A percentile compares a stretch with the other conserved stretches of the same genome.
phyloP scores from a whole-genome alignment of 192 early-diverging fungal genomes.

The Geosiphon pyriformis region DNA sequence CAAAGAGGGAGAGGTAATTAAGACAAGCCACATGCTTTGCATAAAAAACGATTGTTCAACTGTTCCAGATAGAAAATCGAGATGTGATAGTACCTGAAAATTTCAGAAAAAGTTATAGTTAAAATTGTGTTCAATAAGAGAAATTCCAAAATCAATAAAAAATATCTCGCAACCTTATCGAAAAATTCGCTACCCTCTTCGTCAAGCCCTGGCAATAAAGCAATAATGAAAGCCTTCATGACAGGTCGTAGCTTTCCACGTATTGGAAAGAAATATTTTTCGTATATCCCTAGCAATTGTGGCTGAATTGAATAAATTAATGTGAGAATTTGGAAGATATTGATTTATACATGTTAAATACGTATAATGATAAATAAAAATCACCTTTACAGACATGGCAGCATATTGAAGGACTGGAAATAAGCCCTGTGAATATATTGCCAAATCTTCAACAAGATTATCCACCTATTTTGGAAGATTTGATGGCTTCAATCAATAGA shows the following conservation, averaged over 20 bases:
- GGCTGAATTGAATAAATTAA: conserved; percentile 42
- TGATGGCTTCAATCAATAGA: conserved; percentile 15
- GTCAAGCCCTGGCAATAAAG: conserved; percentile 78
- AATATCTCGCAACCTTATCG: too few species aligned
- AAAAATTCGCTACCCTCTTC: conserved; percentile 86
- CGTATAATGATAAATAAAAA: background rate
- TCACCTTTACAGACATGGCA: conserved; percentile 72
- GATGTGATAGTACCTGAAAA: conserved; percentile 42
- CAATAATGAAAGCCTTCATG: conserved; percentile 74
- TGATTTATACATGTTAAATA: background rate
- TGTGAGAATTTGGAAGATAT: too few species aligned
- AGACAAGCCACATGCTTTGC: conserved; percentile 74
- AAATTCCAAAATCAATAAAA: background rate
- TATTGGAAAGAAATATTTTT: conserved; percentile 71
- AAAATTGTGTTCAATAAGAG: background rate
- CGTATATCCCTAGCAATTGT: conserved; percentile 72
- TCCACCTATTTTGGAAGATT: conserved; percentile 43
- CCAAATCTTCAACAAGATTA: conserved; percentile 74
- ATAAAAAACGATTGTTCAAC: conserved; percentile 79
- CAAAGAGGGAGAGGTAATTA: conserved; percentile 64
- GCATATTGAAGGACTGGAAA: conserved; percentile 89
- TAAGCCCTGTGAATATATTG: conserved; percentile 82
- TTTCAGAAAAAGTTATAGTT: background rate
- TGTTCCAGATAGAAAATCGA: conserved; percentile 59
- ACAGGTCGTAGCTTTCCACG: conserved; percentile 62